Evolutionary conservation across 257 asterid species (phyloP).

Genomic region (Solanum rostratum): DNA sequence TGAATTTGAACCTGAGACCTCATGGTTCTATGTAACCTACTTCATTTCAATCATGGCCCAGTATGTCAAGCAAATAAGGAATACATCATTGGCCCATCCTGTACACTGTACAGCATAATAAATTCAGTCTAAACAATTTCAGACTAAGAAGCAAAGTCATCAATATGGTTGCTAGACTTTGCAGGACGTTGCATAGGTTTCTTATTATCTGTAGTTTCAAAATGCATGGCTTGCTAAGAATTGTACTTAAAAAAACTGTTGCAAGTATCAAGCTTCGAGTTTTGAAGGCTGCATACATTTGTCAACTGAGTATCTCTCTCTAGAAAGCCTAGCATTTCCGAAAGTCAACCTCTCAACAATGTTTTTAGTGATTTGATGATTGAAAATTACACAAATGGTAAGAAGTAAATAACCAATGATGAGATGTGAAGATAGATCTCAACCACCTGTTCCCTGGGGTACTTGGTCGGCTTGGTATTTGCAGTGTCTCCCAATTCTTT

Average conservation of each 20-base stretch:
- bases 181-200: not conserved
- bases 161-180: not conserved
- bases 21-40: too few species aligned
- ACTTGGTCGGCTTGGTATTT: constrained; percentile 50
- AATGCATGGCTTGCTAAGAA: not conserved
- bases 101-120: not conserved
- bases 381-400: not conserved
- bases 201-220: not conserved
- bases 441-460: constrained; percentile 90
- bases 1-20: too few species aligned
- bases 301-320: not conserved
- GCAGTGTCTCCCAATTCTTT: constrained; percentile 59
- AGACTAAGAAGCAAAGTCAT: not conserved
- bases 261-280: not conserved
- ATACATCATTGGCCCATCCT: not conserved
- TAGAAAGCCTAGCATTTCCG: not conserved
- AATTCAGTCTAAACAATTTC: not conserved
- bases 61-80: not conserved
- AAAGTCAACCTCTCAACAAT: not conserved
- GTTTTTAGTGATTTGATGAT: not conserved
- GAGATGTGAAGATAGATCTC: constrained; percentile 14
- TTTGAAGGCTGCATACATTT: not conserved
- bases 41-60: not conserved
- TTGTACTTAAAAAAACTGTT: not conserved
- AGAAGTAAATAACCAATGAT: not conserved